phyloP scores from a whole-genome alignment of 2,329 filamentous ascomycete genomes.

The Ceratocystis alfenasii region DNA sequence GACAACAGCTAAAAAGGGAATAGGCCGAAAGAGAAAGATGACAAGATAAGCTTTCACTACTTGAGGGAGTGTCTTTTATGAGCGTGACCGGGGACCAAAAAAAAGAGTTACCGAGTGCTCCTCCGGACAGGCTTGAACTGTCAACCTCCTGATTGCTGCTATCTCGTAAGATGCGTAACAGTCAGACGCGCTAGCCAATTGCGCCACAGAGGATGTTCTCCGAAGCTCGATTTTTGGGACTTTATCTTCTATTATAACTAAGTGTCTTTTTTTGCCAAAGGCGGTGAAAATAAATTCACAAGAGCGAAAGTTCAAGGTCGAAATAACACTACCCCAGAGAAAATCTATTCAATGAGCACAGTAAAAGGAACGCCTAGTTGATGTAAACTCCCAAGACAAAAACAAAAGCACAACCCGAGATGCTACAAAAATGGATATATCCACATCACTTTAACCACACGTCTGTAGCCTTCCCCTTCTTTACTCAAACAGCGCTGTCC shows the following conservation, averaged over 20 bases:
- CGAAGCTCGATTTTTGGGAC: neutral
- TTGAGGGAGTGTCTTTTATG: neutral
- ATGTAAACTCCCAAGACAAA: neutral
- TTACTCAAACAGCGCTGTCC: neutral
- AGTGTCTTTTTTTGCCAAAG: neutral
- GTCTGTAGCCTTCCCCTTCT: neutral
- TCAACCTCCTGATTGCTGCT: conserved; percentile 22
- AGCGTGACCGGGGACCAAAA: neutral
- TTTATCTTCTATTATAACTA: neutral
- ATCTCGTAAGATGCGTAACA: conserved; percentile 33
- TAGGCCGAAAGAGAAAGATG: no score
- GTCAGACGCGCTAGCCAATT: conserved; percentile 49
- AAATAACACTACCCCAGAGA: no score
- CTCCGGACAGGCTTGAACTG: conserved; percentile 23
- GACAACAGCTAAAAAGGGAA: no score
- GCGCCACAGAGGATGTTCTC: conserved; percentile 31
- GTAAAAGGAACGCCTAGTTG: conserved; percentile 1
- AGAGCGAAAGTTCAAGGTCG: neutral
- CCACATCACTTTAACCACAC: neutral
- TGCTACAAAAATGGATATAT: neutral
- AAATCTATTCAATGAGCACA: neutral
- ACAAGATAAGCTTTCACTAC: no score
- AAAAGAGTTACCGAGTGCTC: conserved; percentile 11
- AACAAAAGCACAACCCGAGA: neutral
- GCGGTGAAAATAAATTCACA: neutral